Base-by-base conservation (phyloP, 495 filamentous ascomycete genomes). In the Podospora pseudocomata region DNA sequence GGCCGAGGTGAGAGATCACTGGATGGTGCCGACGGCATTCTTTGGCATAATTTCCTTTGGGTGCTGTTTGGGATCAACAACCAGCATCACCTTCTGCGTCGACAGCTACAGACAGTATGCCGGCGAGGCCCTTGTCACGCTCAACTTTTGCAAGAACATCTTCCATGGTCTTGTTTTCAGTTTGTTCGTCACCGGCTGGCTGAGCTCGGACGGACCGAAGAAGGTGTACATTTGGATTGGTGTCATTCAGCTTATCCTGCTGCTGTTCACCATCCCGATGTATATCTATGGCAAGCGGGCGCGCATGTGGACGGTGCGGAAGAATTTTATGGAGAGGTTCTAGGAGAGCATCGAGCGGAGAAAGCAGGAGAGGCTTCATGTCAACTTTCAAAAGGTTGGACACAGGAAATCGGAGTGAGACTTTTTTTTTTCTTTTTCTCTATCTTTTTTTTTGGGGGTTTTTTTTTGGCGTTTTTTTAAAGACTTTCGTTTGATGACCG, bases 41-140 rank as follows among this genome's bases (percentile, higher is more conserved):
- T 97, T 97, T 71, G 94, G 93, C 1, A 75, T 96, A 58, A 90
- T 97, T 66, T 96, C 92, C 18, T 99, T 99, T 75, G 95, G 95
- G 2, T 97, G 95, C 76, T 90, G 91, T 56, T 84, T 97, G 11
- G 94, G 93, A 1, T 92, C 89, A 60, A 97, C 94, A n/a, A 97
- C 94, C 1, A 86, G 91, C 27, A 97, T 99, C 72, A 97, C 95
- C 0, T 97, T 97, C 72, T 92, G 90, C 64, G 93, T 99, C 27
- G 94, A 99, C 76, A 92, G 90, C 71, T 97, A 97, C 76, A 85
- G 94, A 18, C 91, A 95, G 76, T 97, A 97, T 76, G 95, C 95
- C 1, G 93, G 94, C 59, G 94, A 97, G 78, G 95, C 94, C 11
- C 83, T 99, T 57, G 95, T 99, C 28, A 97, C 94, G 16, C 80